These are phyloP conservation scores for Thalassiosira profunda DNA, from an alignment of 108 stramenopile species.

Conservation along the genomic window DNA sequence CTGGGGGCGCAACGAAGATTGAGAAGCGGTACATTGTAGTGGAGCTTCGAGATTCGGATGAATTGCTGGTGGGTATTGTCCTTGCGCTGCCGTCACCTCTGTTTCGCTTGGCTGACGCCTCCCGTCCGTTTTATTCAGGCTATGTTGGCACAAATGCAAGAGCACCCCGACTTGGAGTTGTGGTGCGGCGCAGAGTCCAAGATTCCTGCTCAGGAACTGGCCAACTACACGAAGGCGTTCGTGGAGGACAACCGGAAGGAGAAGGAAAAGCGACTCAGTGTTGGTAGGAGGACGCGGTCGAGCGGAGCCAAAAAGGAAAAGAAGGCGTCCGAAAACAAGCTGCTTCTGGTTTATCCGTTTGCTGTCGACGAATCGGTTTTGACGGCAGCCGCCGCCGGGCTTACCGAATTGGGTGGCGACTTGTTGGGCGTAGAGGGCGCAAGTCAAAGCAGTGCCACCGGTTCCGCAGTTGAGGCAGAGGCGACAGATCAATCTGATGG, in stretches of 20 bases:
- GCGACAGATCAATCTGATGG: no score
- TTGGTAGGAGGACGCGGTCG: constrained; percentile 10
- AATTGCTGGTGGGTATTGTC: constrained; percentile 20
- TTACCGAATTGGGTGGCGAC: constrained; percentile 34
- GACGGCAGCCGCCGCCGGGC: constrained; percentile 32
- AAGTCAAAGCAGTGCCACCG: no score
- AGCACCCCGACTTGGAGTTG: background rate
- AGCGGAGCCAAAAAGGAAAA: constrained; percentile 16
- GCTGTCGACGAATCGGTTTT: constrained; percentile 47
- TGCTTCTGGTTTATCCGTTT: constrained; percentile 81
- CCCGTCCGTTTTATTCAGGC: no score
- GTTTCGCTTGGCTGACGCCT: no score
- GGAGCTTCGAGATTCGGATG: constrained; percentile 49
- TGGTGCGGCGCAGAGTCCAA: background rate
- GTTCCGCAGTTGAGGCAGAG: no score
- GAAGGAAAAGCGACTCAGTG: constrained; percentile 11
- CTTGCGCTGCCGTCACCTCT: no score
- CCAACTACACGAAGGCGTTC: constrained; percentile 34
- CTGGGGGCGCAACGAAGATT: no score
- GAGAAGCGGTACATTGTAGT: constrained; percentile 62
- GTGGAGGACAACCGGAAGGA: constrained; percentile 30
- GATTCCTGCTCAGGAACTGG: background rate
- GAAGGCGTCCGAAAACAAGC: constrained; percentile 30
- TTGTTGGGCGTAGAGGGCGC: background rate
- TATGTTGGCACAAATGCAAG: constrained; percentile 12